Percentiles rank a stretch among this genome's conserved stretches.
Conservation (phyloP, 371 early-diverging fungal species). For the Cokeromyces recurvatus region DNA sequence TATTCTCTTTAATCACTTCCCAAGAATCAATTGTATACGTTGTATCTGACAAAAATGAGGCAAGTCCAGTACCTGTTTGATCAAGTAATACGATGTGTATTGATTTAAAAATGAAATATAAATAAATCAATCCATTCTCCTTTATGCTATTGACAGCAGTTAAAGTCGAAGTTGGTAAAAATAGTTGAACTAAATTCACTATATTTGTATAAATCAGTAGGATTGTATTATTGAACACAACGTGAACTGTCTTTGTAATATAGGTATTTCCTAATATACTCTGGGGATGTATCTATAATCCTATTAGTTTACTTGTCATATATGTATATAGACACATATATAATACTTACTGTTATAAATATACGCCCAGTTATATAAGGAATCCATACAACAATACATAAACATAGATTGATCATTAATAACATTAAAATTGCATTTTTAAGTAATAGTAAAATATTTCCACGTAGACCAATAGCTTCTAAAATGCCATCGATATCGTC, state of each 20-base stretch:
- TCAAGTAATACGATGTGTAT: constrained; percentile 6
- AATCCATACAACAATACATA: constrained; percentile 68
- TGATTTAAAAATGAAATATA: constrained; percentile 5
- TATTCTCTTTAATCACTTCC: background rate
- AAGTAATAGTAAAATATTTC: constrained; percentile 64
- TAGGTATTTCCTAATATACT: no score
- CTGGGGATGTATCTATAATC: no score
- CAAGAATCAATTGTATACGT: constrained; percentile 5
- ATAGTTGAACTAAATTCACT: no score
- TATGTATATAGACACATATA: no score
- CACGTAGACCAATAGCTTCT: constrained; percentile 84
- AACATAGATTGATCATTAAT: constrained; percentile 60
- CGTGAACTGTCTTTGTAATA: no score
- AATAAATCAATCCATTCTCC: background rate
- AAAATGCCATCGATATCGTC: constrained; percentile 71
- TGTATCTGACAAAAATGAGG: background rate
- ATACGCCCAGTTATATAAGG: constrained; percentile 69
- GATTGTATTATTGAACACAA: no score
- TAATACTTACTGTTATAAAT: constrained; percentile 15
- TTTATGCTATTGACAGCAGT: background rate
- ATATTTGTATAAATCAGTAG: no score
- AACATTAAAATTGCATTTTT: constrained; percentile 78
- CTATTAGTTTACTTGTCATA: no score
- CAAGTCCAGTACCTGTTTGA: background rate
- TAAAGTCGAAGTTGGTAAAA: background rate